Base-by-base conservation (phyloP, 2,329 filamentous ascomycete species). In the Epichloe bromicola region DNA sequence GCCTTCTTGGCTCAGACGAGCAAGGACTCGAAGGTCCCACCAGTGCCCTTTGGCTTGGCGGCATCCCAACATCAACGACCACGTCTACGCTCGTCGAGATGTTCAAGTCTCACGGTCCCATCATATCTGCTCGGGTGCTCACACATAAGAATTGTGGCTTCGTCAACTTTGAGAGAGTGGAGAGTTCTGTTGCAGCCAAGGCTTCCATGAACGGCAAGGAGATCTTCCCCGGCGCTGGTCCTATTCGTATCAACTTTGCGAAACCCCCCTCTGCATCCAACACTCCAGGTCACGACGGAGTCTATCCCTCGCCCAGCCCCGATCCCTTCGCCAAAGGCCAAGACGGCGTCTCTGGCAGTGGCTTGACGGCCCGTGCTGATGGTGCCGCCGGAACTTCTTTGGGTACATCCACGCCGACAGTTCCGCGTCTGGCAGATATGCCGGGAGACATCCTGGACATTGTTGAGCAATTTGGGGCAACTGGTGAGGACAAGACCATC, bases 101-200 rank as follows among this genome's bases (percentile, higher is more conserved):
- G 71, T 98, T 98, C 72, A 87, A 88, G 66, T 79, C 83, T n/a
- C 95, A 93, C 58, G 93, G 93, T 10, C 79, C 85, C 3, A 95
- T 98, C 56, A 78, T 93, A 57, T 96, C 91, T 3, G 91, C 88
- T 30, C 80, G 93, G 56, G 93, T 98, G 4, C 75, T 98, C 55
- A 97, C 93, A 0, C 89, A 98, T 74, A 98, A 98, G 76, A 97
- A 95, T 69, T 98, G 93, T 65, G 93, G 91, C 3, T 98, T 98
- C 60, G 91, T 98, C 64, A 98, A 98, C 68, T 98, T 95, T 62
- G 89, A 97, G 68, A 84, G 81, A 53, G 71, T 93, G 33, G 90
- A 97, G 57, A 95, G 88, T 64, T 93, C 93, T 51, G 83, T 96
- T 39, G 83, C 88, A 54, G 93, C 93, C 15, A 94, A 91, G 66